phyloP scores from a whole-genome alignment of 148 eudicot species.

The Euryodendron excelsum region DNA sequence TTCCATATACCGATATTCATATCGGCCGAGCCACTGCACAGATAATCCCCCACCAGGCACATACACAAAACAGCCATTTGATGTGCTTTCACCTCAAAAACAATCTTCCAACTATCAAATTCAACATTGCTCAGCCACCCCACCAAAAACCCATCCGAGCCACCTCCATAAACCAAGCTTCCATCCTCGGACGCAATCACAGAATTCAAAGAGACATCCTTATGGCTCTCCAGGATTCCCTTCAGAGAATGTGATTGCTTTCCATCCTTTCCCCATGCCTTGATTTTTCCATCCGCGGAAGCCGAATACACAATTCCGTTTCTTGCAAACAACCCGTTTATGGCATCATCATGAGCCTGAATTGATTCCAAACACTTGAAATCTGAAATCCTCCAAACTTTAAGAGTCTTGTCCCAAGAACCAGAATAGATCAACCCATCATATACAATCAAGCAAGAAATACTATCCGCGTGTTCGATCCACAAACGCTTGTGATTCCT shows the following conservation, averaged over 20 bases:
- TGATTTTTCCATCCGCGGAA: constrained; percentile 79
- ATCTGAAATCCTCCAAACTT: constrained; percentile 76
- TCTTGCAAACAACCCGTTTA: constrained; percentile 50
- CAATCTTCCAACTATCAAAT: constrained; percentile 44
- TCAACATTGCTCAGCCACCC: constrained; percentile 50
- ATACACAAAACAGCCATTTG: constrained; percentile 67
- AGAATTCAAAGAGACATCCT: constrained; percentile 59
- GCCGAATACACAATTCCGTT: constrained; percentile 57
- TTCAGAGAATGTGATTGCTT: constrained; percentile 30
- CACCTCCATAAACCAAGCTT: constrained; percentile 63
- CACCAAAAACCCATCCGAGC: constrained; percentile 72
- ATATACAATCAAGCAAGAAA: constrained; percentile 65
- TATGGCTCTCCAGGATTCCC: constrained; percentile 56
- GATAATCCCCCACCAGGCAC: constrained; percentile 53
- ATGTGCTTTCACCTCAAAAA: constrained; percentile 71
- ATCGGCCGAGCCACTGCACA: constrained; percentile 87
- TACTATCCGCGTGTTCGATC: constrained; percentile 85
- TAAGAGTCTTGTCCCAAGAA: constrained; percentile 87
- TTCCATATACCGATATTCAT: constrained; percentile 71
- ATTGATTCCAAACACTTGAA: constrained; percentile 80
- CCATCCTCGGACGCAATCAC: constrained; percentile 41
- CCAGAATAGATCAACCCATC: constrained; percentile 79
- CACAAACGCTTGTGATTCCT: constrained; percentile 76
- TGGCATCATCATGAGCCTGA: constrained; percentile 81
- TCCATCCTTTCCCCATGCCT: constrained; percentile 44